A percentile compares a stretch with the other conserved stretches of the same genome.
Conservation (phyloP, 129 eudicot species). For the Heracleum sosnowskyi region DNA sequence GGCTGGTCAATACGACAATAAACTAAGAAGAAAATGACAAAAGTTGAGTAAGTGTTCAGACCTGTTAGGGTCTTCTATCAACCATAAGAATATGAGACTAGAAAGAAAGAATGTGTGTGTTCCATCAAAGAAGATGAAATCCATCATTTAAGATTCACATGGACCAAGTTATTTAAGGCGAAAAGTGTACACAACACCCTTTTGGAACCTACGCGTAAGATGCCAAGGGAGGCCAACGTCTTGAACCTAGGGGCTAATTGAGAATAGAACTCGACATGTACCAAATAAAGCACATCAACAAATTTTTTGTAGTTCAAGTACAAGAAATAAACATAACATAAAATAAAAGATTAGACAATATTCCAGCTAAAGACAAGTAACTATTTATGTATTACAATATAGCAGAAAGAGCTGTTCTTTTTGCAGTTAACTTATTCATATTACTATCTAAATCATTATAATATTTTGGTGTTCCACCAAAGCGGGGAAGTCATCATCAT, state of each 20-base stretch:
- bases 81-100: not conserved
- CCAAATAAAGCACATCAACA: not conserved
- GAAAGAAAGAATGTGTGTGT: not conserved
- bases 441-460: not conserved
- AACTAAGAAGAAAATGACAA: not conserved
- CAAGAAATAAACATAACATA: not conserved
- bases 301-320: not conserved
- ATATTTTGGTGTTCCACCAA: not conserved
- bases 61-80: not conserved
- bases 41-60: not conserved
- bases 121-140: not conserved
- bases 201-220: not conserved
- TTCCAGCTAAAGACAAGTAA: too few relatives aligned
- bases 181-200: not conserved
- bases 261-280: not conserved
- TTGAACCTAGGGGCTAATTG: not conserved
- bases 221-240: not conserved
- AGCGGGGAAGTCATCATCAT: not conserved
- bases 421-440: not conserved
- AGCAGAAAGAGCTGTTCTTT: not conserved
- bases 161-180: not conserved
- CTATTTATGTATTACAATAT: too few relatives aligned
- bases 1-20: constrained; percentile 2
- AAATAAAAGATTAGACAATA: too few relatives aligned
- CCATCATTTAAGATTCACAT: not conserved